Base-by-base conservation (phyloP, 2,329 filamentous ascomycete genomes). In the Fusarium pseudocircinatum region DNA sequence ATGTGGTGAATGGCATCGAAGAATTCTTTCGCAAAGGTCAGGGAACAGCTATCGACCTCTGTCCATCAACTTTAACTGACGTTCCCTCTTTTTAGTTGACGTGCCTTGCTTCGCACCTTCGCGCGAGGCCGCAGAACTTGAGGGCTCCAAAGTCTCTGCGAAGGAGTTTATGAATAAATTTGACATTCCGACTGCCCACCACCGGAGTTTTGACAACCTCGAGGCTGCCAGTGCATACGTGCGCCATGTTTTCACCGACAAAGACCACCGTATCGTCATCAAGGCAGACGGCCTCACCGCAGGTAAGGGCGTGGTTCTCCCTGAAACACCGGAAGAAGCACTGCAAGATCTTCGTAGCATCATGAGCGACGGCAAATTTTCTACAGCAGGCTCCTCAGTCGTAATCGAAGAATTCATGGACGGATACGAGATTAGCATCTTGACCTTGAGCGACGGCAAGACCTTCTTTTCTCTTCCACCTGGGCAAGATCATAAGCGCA, bases 101-200 rank as follows among this genome's bases (percentile, higher is more conserved):
- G 90, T 94, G 74, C 85, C 86, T 64, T 90, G 87, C 75, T 95
- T 94, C 78, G 93, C 92, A 0, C 93, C 93, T 4, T 89, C 87
- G 52, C 87, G 91, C 78, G 86, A 87, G 30, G 93, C 93, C 16
- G 92, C 93, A 15, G 85, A 87, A 42, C 91, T 95, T 87, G 93
- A 95, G 79, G 93, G 93, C 44, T 93, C 90, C 76, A 95, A 95
- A 82, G 89, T 92, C 3, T 95, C 93, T 79, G 90, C 91, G 43
- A 95, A 95, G 78, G 91, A 93, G 78, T 95, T 95, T 78, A 95
- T 95, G 93, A 87, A 89, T 77, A 86, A 87, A 49, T 86, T 94
- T 80, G 86, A 85, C 67, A 95, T 95, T 71, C 92, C 93, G 24
- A 95, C 93, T 0, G 93, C 93, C 16, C 85, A 85, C 40, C 94